These are phyloP conservation scores for Penicillium sp. DNA, from an alignment of 2,329 filamentous ascomycete genomes.

Conservation along the genomic window DNA sequence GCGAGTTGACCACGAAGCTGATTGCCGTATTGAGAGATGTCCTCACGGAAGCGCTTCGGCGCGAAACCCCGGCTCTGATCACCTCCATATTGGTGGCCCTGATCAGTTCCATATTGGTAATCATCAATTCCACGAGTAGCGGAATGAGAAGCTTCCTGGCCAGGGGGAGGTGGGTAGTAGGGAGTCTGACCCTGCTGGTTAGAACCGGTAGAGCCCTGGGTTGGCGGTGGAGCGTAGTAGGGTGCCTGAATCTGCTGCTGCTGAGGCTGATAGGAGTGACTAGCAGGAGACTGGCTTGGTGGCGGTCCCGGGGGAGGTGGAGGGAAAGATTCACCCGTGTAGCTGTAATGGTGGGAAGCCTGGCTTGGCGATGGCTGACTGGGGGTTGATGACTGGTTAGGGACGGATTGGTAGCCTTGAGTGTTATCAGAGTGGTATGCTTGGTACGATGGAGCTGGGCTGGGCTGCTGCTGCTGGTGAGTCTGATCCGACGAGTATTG, in stretches of 20 bases:
- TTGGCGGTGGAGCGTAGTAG: slow-evolving; percentile 18
- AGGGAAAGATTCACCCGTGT: slow-evolving; percentile 45
- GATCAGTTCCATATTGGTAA: slow-evolving; percentile 44
- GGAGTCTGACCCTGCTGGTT: slow-evolving; percentile 35
- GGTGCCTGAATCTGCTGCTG: slow-evolving; percentile 21
- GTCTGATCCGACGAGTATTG: slow-evolving; percentile 14
- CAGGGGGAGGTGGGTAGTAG: slow-evolving; percentile 52
- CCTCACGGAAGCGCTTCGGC: slow-evolving; percentile 45
- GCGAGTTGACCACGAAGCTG: slow-evolving; percentile 49
- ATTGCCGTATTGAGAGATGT: slow-evolving; percentile 47
- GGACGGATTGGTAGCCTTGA: slow-evolving; percentile 12
- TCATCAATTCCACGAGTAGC: slow-evolving; percentile 43
- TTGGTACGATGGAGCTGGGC: slow-evolving; percentile 13
- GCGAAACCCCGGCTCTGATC: slow-evolving; percentile 43
- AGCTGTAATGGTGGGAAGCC: slow-evolving; percentile 32
- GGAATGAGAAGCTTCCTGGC: slow-evolving; percentile 40
- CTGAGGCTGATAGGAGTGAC: slow-evolving; percentile 24
- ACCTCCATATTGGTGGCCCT: slow-evolving; percentile 44
- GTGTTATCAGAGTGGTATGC: slow-evolving; percentile 12
- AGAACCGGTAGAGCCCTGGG: slow-evolving; percentile 16
- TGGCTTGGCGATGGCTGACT: slow-evolving; percentile 13
- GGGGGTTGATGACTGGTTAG: slow-evolving; percentile 20
- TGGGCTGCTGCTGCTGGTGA: slow-evolving; percentile 19
- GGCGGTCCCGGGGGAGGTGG: slow-evolving; percentile 48
- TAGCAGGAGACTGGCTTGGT: slow-evolving; percentile 31